A percentile compares a stretch with the other conserved stretches of the same genome.
phyloP scores from a whole-genome alignment of 73 alveolate genomes.

The Durusdinium trenchii region DNA sequence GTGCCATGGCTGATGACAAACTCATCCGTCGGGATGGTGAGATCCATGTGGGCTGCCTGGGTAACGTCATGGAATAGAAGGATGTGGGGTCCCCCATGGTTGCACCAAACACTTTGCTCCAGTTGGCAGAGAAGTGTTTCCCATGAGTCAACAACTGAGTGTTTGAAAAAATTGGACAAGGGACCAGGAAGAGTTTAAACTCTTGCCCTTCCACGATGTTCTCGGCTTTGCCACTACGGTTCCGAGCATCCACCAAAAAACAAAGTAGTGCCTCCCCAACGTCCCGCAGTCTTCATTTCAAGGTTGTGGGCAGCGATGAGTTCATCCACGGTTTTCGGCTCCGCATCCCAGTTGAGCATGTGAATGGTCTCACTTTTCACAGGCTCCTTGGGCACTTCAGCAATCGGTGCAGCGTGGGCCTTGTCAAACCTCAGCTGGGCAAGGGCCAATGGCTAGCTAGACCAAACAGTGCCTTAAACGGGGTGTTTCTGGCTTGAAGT shows the following conservation, averaged over 20 bases:
- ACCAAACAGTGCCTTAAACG: too few relatives aligned
- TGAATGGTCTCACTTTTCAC: too few relatives aligned
- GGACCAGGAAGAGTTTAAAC: background rate
- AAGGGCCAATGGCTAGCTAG: too few relatives aligned
- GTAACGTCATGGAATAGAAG: too few relatives aligned
- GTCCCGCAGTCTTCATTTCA: background rate
- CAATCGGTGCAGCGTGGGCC: too few relatives aligned
- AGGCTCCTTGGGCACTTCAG: too few relatives aligned
- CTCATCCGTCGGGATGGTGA: constrained; percentile 16
- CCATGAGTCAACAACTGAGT: too few relatives aligned
- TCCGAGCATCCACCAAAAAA: background rate
- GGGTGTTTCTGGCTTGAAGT: too few relatives aligned
- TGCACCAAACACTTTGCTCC: too few relatives aligned
- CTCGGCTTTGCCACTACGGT: background rate
- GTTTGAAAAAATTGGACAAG: background rate
- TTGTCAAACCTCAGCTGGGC: too few relatives aligned
- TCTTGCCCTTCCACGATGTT: background rate
- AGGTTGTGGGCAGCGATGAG: background rate
- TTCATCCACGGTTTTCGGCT: background rate
- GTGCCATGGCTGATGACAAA: constrained; percentile 13
- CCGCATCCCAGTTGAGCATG: background rate
- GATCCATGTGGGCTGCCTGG: background rate
- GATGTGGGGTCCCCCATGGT: too few relatives aligned
- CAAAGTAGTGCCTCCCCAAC: background rate
- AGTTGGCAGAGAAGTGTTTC: too few relatives aligned